Conservation (phyloP, 169 alveolate genomes). For the Sarcocystis neurona region DNA sequence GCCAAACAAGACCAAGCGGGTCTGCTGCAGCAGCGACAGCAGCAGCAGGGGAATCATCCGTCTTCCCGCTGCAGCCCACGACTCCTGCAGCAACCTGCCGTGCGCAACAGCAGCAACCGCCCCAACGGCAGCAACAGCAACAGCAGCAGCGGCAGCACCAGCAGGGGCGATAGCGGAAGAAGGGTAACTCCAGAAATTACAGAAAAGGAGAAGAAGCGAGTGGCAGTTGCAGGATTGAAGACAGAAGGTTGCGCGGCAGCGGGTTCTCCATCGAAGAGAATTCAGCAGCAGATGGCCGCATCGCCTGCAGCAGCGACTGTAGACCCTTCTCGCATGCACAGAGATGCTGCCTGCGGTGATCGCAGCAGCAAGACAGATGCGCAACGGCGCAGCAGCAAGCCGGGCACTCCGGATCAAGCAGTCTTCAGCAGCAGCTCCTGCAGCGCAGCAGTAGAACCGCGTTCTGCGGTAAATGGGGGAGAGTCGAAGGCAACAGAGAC, state of each 20-base stretch:
- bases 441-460: background rate
- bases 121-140: background rate
- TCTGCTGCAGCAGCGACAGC: slow-evolving; percentile 9
- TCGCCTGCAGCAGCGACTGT: too few species aligned
- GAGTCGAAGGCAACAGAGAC: background rate
- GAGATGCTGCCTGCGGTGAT: too few species aligned
- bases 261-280: too few species aligned
- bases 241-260: too few species aligned
- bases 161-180: too few species aligned
- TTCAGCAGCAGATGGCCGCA: too few species aligned
- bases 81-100: background rate
- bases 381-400: slow-evolving; percentile 47
- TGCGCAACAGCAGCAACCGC: background rate
- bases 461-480: background rate
- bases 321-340: too few species aligned
- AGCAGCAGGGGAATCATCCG: background rate
- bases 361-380: too few species aligned
- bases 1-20: background rate
- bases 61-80: background rate
- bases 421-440: background rate
- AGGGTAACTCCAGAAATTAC: too few species aligned
- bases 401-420: background rate
- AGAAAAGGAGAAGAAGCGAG: too few species aligned
- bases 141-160: too few species aligned
- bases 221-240: too few species aligned